Conservation (phyloP, 208 protist species). For the Trypanosoma boissoni region DNA sequence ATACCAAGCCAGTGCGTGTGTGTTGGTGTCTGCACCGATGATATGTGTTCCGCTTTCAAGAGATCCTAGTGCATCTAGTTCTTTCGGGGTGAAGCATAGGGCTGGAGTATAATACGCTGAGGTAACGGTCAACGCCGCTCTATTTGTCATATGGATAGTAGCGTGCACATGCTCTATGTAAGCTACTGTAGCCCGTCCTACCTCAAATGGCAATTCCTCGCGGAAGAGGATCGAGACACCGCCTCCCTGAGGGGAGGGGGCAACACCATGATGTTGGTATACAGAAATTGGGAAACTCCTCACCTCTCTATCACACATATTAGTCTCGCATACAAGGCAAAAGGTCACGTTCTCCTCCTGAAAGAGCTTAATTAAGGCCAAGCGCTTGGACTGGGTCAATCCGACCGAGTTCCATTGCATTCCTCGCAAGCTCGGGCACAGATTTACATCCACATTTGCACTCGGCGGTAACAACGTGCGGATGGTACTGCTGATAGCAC, state of each 20-base stretch:
- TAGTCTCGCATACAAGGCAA: constrained; percentile 13
- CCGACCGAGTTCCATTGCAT: not conserved
- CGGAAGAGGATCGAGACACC: constrained; percentile 6
- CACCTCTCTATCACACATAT: constrained; percentile 3
- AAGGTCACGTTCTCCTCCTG: constrained; percentile 8
- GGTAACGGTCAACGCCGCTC: not conserved
- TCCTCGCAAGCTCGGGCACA: not conserved
- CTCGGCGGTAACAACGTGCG: not conserved
- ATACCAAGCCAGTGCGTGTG: not conserved
- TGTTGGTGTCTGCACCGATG: constrained; percentile 1
- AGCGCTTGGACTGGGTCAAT: not conserved
- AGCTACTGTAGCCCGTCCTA: not conserved
- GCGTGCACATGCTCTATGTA: not conserved
- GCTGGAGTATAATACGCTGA: constrained; percentile 13
- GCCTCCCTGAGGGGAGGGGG: constrained; percentile 9
- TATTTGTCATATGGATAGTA: not conserved
- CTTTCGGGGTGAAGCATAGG: not conserved
- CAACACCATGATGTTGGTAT: constrained; percentile 14
- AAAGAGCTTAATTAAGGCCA: constrained; percentile 2
- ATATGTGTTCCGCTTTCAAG: not conserved
- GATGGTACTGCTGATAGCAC: not conserved
- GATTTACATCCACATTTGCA: not conserved
- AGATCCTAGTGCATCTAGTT: not conserved
- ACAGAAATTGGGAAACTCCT: constrained; percentile 8
- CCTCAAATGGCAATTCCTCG: constrained; percentile 4